Conservation (phyloP, 2,329 filamentous ascomycete species). For the Colletotrichum falcatum region DNA sequence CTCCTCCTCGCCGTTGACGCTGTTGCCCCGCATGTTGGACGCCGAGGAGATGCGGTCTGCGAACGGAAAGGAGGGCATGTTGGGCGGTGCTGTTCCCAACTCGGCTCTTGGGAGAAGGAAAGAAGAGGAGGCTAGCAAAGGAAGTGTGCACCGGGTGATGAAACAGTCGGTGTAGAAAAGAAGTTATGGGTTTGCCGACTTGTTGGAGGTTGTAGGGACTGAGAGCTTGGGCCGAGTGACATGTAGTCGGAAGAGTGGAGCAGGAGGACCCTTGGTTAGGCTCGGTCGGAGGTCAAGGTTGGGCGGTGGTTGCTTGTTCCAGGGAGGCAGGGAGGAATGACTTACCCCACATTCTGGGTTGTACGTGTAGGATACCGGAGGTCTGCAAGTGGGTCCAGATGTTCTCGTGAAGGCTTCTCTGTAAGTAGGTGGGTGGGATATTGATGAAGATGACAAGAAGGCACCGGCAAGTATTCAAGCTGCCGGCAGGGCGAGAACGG, state of each 20-base stretch:
- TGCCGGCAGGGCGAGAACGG: neutral
- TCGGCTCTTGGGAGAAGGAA: neutral
- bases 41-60: slow-evolving; percentile 28
- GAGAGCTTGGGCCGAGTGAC: slow-evolving; percentile 4
- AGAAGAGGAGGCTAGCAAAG: neutral
- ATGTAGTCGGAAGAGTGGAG: slow-evolving; percentile 12
- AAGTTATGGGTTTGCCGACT: neutral
- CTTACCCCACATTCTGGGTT: slow-evolving; percentile 35
- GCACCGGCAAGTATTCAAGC: neutral
- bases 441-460: neutral
- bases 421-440: neutral
- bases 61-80: slow-evolving; percentile 32
- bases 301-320: slow-evolving; percentile 29
- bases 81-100: neutral
- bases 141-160: neutral
- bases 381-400: neutral
- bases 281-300: slow-evolving; percentile 1
- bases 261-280: slow-evolving; percentile 6
- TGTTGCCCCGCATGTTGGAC: slow-evolving; percentile 47
- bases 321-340: slow-evolving; percentile 26
- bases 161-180: neutral
- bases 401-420: neutral
- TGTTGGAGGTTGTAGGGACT: neutral
- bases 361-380: slow-evolving; percentile 7
- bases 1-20: slow-evolving; percentile 50